Evolutionary conservation across 768 basidiomycete species (phyloP).

Genomic region (Galerina marginata): DNA sequence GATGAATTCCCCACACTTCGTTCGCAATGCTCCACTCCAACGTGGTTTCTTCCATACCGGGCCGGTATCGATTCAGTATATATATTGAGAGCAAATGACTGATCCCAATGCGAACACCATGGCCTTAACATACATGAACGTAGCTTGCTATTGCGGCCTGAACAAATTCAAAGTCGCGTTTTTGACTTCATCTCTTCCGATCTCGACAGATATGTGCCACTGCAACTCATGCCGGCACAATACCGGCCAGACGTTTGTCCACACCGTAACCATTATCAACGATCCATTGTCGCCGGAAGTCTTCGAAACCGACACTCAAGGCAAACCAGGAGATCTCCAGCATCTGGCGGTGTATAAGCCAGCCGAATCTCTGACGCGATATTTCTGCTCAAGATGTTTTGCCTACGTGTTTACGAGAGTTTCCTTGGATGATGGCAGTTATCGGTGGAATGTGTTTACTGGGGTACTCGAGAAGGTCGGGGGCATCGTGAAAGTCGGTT

Average conservation of each 20-base stretch:
- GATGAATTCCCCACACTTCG: no score
- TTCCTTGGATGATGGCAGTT: not conserved
- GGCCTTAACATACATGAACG: slow-evolving; percentile 26
- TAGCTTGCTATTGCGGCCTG: slow-evolving; percentile 30
- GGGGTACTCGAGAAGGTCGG: slow-evolving; percentile 22
- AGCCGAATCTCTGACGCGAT: slow-evolving; percentile 15
- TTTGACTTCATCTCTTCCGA: slow-evolving; percentile 21
- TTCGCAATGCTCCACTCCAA: no score
- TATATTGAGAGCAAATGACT: no score
- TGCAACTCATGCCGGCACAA: slow-evolving; percentile 34
- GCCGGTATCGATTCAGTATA: no score
- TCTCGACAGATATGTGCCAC: slow-evolving; percentile 28
- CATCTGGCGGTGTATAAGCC: slow-evolving; percentile 22
- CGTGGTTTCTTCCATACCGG: no score
- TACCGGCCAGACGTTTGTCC: slow-evolving; percentile 27
- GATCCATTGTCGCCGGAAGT: slow-evolving; percentile 3
- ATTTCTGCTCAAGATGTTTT: slow-evolving; percentile 24
- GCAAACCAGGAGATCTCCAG: slow-evolving; percentile 14
- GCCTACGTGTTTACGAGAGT: slow-evolving; percentile 22
- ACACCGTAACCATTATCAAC: slow-evolving; percentile 15
- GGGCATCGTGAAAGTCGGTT: slow-evolving; percentile 25
- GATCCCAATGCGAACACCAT: not conserved
- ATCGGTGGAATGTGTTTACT: slow-evolving; percentile 18
- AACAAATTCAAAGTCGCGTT: slow-evolving; percentile 29
- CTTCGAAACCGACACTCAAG: not conserved